phyloP scores from a whole-genome alignment of 306 rosid genomes.

The Fragaria iinumae region DNA sequence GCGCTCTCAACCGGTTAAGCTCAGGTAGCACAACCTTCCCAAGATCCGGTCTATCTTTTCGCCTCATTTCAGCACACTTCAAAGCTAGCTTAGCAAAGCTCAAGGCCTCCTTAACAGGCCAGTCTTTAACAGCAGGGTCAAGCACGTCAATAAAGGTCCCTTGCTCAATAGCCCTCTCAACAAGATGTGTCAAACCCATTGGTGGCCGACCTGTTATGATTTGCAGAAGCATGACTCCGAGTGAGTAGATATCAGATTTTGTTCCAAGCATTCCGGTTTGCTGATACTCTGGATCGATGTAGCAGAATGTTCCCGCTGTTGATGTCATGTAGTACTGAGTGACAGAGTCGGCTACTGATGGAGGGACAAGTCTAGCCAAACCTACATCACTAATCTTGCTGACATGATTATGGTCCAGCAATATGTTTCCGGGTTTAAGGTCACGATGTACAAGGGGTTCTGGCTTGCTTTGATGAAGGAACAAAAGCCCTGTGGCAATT shows the following conservation, averaged over 20 bases:
- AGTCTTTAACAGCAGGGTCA: conserved; percentile 64
- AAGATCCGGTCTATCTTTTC: conserved; percentile 82
- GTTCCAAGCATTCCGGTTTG: conserved; percentile 82
- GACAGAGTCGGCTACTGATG: conserved; percentile 60
- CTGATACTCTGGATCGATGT: conserved; percentile 91
- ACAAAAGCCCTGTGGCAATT: conserved; percentile 76
- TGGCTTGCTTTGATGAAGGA: conserved; percentile 79
- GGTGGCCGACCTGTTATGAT: conserved; percentile 69
- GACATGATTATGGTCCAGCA: conserved; percentile 78
- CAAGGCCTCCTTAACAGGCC: conserved; percentile 74
- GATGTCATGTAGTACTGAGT: conserved; percentile 86
- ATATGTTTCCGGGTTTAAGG: conserved; percentile 77
- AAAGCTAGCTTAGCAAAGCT: conserved; percentile 57
- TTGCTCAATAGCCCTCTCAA: conserved; percentile 52
- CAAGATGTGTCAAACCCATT: conserved; percentile 74
- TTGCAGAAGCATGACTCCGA: conserved; percentile 79
- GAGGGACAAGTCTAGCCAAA: conserved; percentile 85
- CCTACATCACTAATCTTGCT: conserved; percentile 96
- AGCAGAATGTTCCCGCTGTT: conserved; percentile 90
- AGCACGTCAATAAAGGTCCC: conserved; percentile 65
- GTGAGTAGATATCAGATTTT: conserved; percentile 76
- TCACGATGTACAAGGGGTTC: conserved; percentile 95
- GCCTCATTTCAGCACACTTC: conserved; percentile 75
- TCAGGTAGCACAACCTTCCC: conserved; percentile 63
- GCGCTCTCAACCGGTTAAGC: conserved; percentile 56